These are phyloP conservation scores for Trypanosomatidae sp. DNA, from an alignment of 208 protist genomes.

Conservation along the genomic window DNA sequence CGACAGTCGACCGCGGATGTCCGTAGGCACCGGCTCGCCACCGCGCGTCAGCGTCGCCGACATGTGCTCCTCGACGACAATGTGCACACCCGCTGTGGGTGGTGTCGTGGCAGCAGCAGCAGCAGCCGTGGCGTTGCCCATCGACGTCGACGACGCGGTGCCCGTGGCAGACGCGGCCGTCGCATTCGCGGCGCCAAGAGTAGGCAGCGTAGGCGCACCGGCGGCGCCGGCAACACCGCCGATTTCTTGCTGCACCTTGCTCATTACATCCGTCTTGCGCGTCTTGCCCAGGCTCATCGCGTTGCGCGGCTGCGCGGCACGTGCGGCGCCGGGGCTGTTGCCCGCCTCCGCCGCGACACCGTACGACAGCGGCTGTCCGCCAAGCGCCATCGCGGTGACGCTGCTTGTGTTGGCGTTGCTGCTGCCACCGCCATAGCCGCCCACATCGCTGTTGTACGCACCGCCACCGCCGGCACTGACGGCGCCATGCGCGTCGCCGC, in stretches of 20 bases:
- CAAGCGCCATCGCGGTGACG: background rate
- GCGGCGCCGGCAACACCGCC: conserved; percentile 9
- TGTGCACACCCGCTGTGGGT: conserved; percentile 16
- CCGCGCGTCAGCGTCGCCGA: conserved; percentile 36
- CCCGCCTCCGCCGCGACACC: conserved; percentile 1
- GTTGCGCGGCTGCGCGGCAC: conserved; percentile 10
- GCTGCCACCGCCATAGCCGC: background rate
- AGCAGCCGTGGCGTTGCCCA: too few species aligned
- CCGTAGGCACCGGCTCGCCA: conserved; percentile 22
- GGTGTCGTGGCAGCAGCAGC: too few species aligned
- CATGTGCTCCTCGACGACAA: conserved; percentile 55
- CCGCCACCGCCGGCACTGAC: conserved; percentile 1
- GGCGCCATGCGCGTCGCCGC: conserved; percentile 14
- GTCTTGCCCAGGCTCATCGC: conserved; percentile 63
- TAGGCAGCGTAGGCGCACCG: background rate
- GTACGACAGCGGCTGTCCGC: background rate
- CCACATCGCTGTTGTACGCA: conserved; percentile 4
- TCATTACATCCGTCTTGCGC: conserved; percentile 54
- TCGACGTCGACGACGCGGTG: background rate
- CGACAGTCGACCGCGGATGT: conserved; percentile 67
- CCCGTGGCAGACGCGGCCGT: background rate
- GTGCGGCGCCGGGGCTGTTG: background rate
- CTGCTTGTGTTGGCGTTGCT: conserved; percentile 2
- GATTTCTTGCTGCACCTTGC: conserved; percentile 68
- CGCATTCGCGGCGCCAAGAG: background rate